Conservation (phyloP, 441 rosid genomes). For the Brassica balearica region DNA sequence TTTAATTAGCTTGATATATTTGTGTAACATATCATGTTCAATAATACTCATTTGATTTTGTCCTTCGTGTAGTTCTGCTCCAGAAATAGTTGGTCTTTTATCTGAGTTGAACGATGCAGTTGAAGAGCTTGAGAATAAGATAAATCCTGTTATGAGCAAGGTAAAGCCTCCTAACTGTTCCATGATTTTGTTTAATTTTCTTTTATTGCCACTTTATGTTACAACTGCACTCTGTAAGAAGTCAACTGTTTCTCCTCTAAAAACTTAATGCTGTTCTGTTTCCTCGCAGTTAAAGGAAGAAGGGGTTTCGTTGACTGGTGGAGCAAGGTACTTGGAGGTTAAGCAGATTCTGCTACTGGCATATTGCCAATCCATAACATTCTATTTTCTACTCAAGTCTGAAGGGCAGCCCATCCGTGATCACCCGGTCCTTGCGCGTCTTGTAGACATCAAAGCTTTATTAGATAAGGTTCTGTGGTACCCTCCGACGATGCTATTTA, state of each 20-base stretch:
- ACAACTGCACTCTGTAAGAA: conserved; percentile 15
- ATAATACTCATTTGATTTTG: conserved; percentile 10
- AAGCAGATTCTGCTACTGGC: conserved; percentile 78
- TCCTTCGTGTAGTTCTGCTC: conserved; percentile 68
- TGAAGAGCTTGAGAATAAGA: conserved; percentile 69
- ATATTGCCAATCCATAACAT: conserved; percentile 85
- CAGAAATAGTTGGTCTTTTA: conserved; percentile 83
- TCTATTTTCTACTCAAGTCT: conserved; percentile 90
- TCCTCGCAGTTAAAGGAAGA: conserved; percentile 61
- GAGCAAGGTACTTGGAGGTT: conserved; percentile 69
- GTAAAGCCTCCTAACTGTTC: conserved; percentile 46
- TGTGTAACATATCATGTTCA: neutral
- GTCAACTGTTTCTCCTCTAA: neutral
- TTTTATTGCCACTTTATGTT: conserved; percentile 8
- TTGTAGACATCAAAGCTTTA: conserved; percentile 74
- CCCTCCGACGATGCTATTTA: conserved; percentile 11
- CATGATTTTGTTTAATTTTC: conserved; percentile 17
- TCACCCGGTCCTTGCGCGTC: conserved; percentile 86
- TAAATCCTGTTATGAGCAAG: conserved; percentile 73
- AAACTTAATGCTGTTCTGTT: conserved; percentile 25
- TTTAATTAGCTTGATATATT: conserved; percentile 1
- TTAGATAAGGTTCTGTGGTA: conserved; percentile 67
- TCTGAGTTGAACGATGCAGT: conserved; percentile 76
- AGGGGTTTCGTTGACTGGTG: conserved; percentile 51
- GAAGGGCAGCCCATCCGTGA: conserved; percentile 87